Evolutionary conservation across 1,139 yeast species (phyloP).

Genomic region (Pichia norvegensis): DNA sequence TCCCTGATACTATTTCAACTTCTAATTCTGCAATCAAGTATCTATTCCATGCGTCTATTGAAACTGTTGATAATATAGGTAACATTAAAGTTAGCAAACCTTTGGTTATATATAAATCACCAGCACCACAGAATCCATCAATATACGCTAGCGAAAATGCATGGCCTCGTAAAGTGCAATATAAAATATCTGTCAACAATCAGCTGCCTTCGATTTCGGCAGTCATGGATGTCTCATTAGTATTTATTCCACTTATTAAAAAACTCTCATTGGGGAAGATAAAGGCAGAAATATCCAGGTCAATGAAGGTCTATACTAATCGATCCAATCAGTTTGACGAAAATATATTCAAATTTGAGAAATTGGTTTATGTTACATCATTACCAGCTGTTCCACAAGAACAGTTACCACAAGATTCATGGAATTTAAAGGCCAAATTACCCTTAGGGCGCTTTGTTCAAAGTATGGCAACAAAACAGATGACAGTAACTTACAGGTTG

Average conservation of each 20-base stretch:
- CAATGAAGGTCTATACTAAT: conserved; percentile 28
- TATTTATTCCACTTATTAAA: conserved; percentile 54
- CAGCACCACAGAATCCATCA: not conserved
- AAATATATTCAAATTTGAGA: conserved; percentile 34
- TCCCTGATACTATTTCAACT: conserved; percentile 65
- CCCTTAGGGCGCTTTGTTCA: conserved; percentile 26
- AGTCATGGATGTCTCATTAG: conserved; percentile 41
- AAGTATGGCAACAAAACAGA: conserved; percentile 19
- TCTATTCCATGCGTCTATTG: conserved; percentile 36
- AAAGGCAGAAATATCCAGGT: conserved; percentile 6
- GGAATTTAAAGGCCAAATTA: conserved; percentile 43
- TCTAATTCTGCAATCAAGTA: conserved; percentile 50
- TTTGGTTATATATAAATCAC: not conserved
- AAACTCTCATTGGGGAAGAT: conserved; percentile 44
- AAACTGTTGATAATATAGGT: not conserved
- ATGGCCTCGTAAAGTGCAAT: conserved; percentile 61
- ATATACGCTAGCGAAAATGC: conserved; percentile 39
- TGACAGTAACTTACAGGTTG: conserved; percentile 61
- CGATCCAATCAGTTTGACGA: conserved; percentile 19
- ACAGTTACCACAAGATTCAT: conserved; percentile 37
- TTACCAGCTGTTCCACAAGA: conserved; percentile 26
- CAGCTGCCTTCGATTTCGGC: conserved; percentile 60
- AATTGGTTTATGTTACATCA: conserved; percentile 32
- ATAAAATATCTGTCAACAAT: conserved; percentile 47
- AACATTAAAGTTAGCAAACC: not conserved